These are phyloP conservation scores for Plenodomus lindquistii DNA, from an alignment of 2,329 filamentous ascomycete species.

Conservation along the genomic window DNA sequence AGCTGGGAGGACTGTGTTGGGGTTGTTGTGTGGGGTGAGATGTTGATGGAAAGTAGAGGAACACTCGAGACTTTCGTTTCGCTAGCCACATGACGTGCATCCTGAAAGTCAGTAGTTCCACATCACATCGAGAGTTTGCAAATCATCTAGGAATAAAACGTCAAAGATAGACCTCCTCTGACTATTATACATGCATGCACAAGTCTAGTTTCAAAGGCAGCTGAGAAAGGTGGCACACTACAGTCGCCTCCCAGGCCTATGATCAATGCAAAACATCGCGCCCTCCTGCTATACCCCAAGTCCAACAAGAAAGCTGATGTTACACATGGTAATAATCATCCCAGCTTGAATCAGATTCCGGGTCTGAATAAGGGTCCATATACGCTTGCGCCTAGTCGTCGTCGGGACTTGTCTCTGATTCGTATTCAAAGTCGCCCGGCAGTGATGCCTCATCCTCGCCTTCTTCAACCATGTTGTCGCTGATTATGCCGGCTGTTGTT, in stretches of 20 bases:
- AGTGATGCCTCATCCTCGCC: slow-evolving; percentile 73
- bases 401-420: slow-evolving; percentile 64
- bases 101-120: background rate
- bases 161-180: slow-evolving; percentile 15
- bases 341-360: slow-evolving; percentile 11
- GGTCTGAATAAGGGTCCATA: background rate
- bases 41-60: background rate
- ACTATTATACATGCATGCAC: slow-evolving; percentile 34
- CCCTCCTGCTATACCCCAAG: slow-evolving; percentile 6
- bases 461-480: slow-evolving; percentile 82
- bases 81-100: no score
- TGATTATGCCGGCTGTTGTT: slow-evolving; percentile 63
- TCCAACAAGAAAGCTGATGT: slow-evolving; percentile 25
- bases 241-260: slow-evolving; percentile 27
- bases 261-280: slow-evolving; percentile 25
- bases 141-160: background rate
- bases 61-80: no score
- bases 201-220: slow-evolving; percentile 23
- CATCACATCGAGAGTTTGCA: background rate
- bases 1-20: no score
- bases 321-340: slow-evolving; percentile 17
- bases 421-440: slow-evolving; percentile 78
- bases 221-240: slow-evolving; percentile 30
- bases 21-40: background rate
- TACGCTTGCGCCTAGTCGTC: slow-evolving; percentile 30